Evolutionary conservation across 495 filamentous ascomycete genomes (phyloP), one percentile per base, ranked within the genome.

Genomic region (Xylaria longipes): DNA sequence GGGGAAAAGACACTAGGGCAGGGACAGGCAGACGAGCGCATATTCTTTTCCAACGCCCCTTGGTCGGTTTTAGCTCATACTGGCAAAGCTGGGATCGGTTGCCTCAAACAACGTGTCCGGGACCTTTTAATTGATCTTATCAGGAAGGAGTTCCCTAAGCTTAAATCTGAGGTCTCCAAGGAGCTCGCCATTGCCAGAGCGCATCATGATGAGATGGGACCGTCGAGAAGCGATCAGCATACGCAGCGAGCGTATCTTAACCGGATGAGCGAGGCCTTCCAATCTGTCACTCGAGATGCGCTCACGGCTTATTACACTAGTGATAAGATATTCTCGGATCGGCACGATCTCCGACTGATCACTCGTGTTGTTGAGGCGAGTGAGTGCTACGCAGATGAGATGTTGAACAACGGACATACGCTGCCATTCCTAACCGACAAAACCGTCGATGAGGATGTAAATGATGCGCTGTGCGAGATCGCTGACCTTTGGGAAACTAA

Each of bases 101-200:
- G 87, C 0, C 74, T 92, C 20, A 82, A 76, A 41, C 56, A 35
- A 5, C 85, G 84, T 22, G 79, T 90, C 14, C 73, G 78, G 2
- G 76, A 81, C 3, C 78, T 87, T 1, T 76, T 90, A 7, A 75
- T 75, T 5, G 77, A 84, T 14, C 76, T 87, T 57, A 84, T 86
- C 20, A 84, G 82, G 22, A 81, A 80, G 2, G 86, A 86, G 52
- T 90, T 90, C 60, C 85, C 86, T 0, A 79, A 81, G 65, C 82
- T 90, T 1, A 82, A 80, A 69, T 20, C 70, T 20, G 85, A 90
- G 17, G 76, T 91, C 29, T 71, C 58, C 8, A 81, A 80, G 41
- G 79, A 80, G 52, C 74, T 89, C 1, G 75, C 72, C 29, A 71
- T 74, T 0, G 73, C 76, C 61, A 80, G 78, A 70, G 70, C 75